Conservation (phyloP, 164 flowering plant genomes). For the Paratinospora sagittata region DNA sequence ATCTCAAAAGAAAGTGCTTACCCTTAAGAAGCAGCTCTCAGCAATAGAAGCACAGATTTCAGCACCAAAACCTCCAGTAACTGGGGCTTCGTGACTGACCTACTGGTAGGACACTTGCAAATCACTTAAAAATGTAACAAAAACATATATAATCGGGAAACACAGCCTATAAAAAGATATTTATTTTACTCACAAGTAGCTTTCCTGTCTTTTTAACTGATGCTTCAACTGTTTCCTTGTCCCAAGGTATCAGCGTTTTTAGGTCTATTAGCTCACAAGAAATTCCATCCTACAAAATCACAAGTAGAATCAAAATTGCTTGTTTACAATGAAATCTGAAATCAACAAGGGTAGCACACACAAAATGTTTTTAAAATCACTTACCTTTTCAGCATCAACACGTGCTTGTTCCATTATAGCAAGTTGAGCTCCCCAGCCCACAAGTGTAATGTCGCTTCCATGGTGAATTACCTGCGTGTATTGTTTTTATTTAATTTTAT, state of each 20-base stretch:
- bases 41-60: constrained; percentile 87
- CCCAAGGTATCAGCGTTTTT: constrained; percentile 90
- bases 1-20: constrained; percentile 19
- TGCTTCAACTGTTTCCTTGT: constrained; percentile 88
- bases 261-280: constrained; percentile 93
- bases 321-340: not conserved
- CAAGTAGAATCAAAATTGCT: not conserved
- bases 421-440: constrained; percentile 99
- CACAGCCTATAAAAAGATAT: not conserved
- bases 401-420: constrained; percentile 88
- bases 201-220: constrained; percentile 93
- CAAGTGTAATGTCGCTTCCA: constrained; percentile 88
- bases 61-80: constrained; percentile 98
- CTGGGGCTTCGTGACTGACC: constrained; percentile 99
- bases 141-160: not conserved
- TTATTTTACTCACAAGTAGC: constrained; percentile 62
- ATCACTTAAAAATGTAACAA: constrained; percentile 5
- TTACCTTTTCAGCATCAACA: constrained; percentile 76
- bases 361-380: not conserved
- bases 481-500: not conserved
- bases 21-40: constrained; percentile 91
- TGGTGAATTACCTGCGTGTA: constrained; percentile 64
- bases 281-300: constrained; percentile 71
- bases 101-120: constrained; percentile 19
- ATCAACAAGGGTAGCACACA: not conserved